phyloP scores from a whole-genome alignment of 2,329 filamentous ascomycete genomes.

The Microdochium paspali region DNA sequence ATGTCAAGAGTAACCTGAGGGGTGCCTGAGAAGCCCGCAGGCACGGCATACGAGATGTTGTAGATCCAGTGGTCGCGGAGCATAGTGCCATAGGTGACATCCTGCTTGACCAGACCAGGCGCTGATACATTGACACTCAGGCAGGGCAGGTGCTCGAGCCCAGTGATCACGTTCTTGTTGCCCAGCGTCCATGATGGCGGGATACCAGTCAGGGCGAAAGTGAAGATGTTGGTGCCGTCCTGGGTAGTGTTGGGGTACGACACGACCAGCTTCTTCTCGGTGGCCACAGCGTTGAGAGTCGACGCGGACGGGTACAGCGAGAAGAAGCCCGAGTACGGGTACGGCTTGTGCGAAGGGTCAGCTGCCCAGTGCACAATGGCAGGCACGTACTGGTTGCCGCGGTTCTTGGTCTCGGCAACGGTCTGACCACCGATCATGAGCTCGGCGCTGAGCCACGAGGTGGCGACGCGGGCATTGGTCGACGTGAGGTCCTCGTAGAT shows the following conservation, averaged over 20 bases:
- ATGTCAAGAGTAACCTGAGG: constrained; percentile 25
- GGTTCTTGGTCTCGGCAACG: constrained; percentile 24
- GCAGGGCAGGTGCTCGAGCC: constrained; percentile 26
- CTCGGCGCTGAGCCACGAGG: constrained; percentile 29
- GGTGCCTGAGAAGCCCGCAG: constrained; percentile 24
- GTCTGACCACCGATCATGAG: constrained; percentile 31
- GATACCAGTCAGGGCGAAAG: constrained; percentile 25
- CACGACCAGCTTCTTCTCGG: constrained; percentile 19
- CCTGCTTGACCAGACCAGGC: constrained; percentile 23
- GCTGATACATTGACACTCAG: constrained; percentile 26
- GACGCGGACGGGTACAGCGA: constrained; percentile 30
- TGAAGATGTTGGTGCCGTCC: constrained; percentile 26
- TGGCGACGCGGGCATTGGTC: constrained; percentile 19
- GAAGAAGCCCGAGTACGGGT: constrained; percentile 28
- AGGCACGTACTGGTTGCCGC: constrained; percentile 31
- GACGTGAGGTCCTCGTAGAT: constrained; percentile 23
- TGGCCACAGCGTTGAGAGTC: constrained; percentile 27
- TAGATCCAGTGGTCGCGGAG: constrained; percentile 32
- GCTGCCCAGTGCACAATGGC: constrained; percentile 36
- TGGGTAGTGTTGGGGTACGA: constrained; percentile 30
- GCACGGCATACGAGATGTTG: constrained; percentile 35
- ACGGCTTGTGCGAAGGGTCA: constrained; percentile 26
- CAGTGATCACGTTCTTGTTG: constrained; percentile 18
- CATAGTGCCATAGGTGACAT: constrained; percentile 23
- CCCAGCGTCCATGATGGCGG: constrained; percentile 26